Percentiles rank a stretch among this genome's conserved stretches.
Conservation (phyloP, 2,329 filamentous ascomycete species). For the Byssothecium circinans region DNA sequence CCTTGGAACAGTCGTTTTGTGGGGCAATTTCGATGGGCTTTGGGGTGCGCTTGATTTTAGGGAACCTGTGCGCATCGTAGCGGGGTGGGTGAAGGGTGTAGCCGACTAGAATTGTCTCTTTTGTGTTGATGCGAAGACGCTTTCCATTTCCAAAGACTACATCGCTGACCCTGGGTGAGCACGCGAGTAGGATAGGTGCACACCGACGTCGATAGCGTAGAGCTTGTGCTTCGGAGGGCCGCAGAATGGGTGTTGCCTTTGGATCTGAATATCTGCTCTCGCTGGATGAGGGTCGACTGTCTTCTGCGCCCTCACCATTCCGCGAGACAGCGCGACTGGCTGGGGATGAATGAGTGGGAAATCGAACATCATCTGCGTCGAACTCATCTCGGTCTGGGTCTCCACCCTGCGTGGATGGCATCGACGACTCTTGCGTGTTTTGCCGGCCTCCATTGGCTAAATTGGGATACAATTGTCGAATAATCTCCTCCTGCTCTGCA, state of each 20-base stretch:
- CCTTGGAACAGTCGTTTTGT: conserved; percentile 1
- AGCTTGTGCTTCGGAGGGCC: conserved; percentile 39
- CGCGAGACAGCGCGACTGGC: conserved; percentile 19
- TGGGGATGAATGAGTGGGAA: conserved; percentile 26
- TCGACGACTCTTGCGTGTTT: conserved; percentile 13
- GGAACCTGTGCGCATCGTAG: conserved; percentile 47
- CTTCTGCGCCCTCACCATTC: conserved; percentile 19
- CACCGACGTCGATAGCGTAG: conserved; percentile 53
- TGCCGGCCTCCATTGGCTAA: conserved; percentile 31
- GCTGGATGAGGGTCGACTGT: conserved; percentile 21
- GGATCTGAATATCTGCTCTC: conserved; percentile 27
- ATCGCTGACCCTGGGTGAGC: conserved; percentile 50
- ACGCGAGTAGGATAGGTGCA: conserved; percentile 48
- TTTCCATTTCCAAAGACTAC: conserved; percentile 48
- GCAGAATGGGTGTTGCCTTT: conserved; percentile 33
- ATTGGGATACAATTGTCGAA: conserved; percentile 51
- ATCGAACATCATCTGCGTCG: conserved; percentile 43
- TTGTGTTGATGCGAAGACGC: conserved; percentile 50
- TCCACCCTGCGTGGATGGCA: conserved; percentile 10
- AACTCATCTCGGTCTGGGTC: conserved; percentile 42
- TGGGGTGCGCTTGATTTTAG: conserved; percentile 21
- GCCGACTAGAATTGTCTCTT: conserved; percentile 45
- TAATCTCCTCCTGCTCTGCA: conserved; percentile 52
- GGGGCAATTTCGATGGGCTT: conserved; percentile 8
- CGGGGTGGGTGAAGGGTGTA: conserved; percentile 49